A percentile compares a stretch with the other conserved stretches of the same genome.
phyloP scores from a whole-genome alignment of 2,329 filamentous ascomycete species.

The Cadophora luteo-olivacea region DNA sequence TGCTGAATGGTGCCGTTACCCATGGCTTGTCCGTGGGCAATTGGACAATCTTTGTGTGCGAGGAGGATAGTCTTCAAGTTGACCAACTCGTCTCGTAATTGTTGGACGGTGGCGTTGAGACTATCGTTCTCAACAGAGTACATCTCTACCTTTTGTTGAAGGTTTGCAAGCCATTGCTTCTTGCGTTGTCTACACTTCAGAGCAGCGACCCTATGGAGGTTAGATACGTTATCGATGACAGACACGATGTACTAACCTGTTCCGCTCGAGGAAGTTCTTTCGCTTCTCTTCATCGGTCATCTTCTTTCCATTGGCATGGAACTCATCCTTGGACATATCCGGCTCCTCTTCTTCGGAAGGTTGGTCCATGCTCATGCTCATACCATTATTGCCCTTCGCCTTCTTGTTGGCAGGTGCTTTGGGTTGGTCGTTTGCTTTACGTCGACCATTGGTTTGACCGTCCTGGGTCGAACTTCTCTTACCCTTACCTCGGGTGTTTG shows the following conservation, averaged over 20 bases:
- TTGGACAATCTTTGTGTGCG: slow-evolving; percentile 94
- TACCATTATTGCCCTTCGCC: slow-evolving; percentile 63
- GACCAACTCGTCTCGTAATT: slow-evolving; percentile 89
- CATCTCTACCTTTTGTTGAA: slow-evolving; percentile 93
- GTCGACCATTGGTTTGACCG: slow-evolving; percentile 66
- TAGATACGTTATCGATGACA: slow-evolving; percentile 31
- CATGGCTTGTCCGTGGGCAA: slow-evolving; percentile 83
- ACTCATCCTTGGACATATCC: slow-evolving; percentile 61
- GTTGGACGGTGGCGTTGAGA: slow-evolving; percentile 81
- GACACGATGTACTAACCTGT: slow-evolving; percentile 68
- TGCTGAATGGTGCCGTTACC: slow-evolving; percentile 53
- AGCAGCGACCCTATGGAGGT: slow-evolving; percentile 77
- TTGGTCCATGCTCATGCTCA: slow-evolving; percentile 45
- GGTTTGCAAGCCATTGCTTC: slow-evolving; percentile 97
- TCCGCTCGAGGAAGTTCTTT: slow-evolving; percentile 96
- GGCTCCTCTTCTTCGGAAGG: slow-evolving; percentile 49
- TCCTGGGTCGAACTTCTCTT: slow-evolving; percentile 64
- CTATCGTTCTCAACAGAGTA: slow-evolving; percentile 92
- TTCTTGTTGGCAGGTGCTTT: slow-evolving; percentile 77
- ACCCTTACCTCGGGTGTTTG: slow-evolving; percentile 68
- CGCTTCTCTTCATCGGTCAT: slow-evolving; percentile 99
- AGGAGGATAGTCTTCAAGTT: slow-evolving; percentile 92
- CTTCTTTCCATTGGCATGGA: slow-evolving; percentile 72
- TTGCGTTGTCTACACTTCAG: slow-evolving; percentile 97
- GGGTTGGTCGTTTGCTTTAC: slow-evolving; percentile 76